Evolutionary conservation across 129 eudicot genomes (phyloP).

Genomic region (carrot (Daucus carota)): DH1_v3.0 NC_030381.2:41673501-41674000

Average conservation of each 20-base stretch:
- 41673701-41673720: not conserved
- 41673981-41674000: too few relatives aligned
- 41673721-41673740: not conserved
- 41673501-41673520: constrained; percentile 20
- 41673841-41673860: not conserved
- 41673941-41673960: too few relatives aligned
- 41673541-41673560: constrained; percentile 43
- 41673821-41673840: not conserved
- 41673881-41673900: too few relatives aligned
- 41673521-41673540: constrained; percentile 50
- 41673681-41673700: not conserved
- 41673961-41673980: too few relatives aligned
- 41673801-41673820: not conserved
- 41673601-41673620: not conserved
- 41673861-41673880: too few relatives aligned
- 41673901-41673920: too few relatives aligned
- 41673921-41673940: too few relatives aligned
- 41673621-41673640: not conserved
- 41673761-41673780: not conserved
- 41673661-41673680: not conserved
- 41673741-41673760: not conserved
- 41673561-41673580: constrained; percentile 43
- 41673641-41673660: not conserved
- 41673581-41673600: constrained; percentile 39
- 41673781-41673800: not conserved